These are phyloP conservation scores for Arthonia radiata DNA, from an alignment of 495 filamentous ascomycete species.

Conservation along the genomic window DNA sequence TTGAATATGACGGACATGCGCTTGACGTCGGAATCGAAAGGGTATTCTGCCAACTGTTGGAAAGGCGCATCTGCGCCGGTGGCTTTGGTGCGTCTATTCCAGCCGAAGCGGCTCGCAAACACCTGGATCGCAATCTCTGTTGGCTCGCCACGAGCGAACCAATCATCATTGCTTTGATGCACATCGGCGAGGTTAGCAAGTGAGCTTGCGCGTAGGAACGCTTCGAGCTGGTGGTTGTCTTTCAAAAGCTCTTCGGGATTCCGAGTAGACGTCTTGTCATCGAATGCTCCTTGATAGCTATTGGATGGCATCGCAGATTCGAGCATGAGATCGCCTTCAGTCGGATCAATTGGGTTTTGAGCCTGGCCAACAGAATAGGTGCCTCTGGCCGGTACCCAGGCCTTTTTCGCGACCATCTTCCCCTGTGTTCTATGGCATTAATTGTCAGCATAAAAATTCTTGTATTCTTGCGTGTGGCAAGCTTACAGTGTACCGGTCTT, in stretches of 20 bases:
- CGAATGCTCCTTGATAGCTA: too few species aligned
- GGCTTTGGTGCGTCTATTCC: slow-evolving; percentile 19
- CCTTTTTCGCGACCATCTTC: slow-evolving; percentile 55
- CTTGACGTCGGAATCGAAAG: slow-evolving; percentile 63
- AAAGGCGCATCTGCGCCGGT: slow-evolving; percentile 27
- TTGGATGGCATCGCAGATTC: too few species aligned
- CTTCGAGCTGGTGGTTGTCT: slow-evolving; percentile 22
- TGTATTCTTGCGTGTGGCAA: too few species aligned
- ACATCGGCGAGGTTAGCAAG: slow-evolving; percentile 60
- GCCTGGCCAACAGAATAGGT: slow-evolving; percentile 36
- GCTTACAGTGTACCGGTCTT: slow-evolving; percentile 66
- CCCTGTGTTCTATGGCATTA: too few species aligned
- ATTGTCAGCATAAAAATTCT: too few species aligned
- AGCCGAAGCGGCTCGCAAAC: slow-evolving; percentile 48
- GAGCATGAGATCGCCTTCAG: slow-evolving; percentile 25
- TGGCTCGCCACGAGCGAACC: slow-evolving; percentile 58
- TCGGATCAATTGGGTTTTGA: slow-evolving; percentile 32
- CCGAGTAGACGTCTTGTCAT: slow-evolving; percentile 13
- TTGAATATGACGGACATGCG: slow-evolving; percentile 59
- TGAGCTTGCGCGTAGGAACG: slow-evolving; percentile 43
- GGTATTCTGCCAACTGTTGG: slow-evolving; percentile 46
- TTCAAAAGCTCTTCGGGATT: slow-evolving; percentile 13
- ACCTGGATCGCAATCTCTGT: slow-evolving; percentile 70
- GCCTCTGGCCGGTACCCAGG: slow-evolving; percentile 46
- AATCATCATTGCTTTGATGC: slow-evolving; percentile 29